Evolutionary conservation across 2,329 filamentous ascomycete genomes (phyloP), one percentile per base, ranked within the genome.

Genomic region (Cercospora janseana): DNA sequence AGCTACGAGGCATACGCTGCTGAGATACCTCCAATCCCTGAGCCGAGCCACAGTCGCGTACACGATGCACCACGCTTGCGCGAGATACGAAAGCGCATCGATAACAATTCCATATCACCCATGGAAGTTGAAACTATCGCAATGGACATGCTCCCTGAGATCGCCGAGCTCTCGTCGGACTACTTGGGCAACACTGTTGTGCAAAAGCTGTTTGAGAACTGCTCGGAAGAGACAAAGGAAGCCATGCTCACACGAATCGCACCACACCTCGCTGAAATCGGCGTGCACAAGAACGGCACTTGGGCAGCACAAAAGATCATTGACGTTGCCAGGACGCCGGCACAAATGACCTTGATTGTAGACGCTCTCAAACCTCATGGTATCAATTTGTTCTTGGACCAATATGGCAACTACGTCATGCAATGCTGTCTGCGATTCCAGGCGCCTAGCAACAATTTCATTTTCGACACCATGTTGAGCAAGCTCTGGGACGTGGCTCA

Each of bases 241-340:
- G 85, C 87, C 49, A 97, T 98, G 93, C 76, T 98, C 51, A 72
- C 76, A 10, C 83, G 91, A 65, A 95, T 98, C 63, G 83, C 87
- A 2, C 91, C 92, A 51, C 91, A 96, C 66, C 80, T 97, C 67
- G 90, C 92, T 20, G 91, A 97, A 71, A 96, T 97, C 71, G 93
- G 93, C 62, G 85, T 96, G 6, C 93, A 98, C 79, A 98, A 98
- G 80, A 98, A 98, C 64, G 93, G 93, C 56, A 98, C 93, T 1
- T 98, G 93, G 93, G 93, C 93, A 47, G 93, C 93, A 1, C 93
- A 98, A 72, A 98, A 97, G 79, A 97, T 98, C 64, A 97, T 98
- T 60, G 92, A 97, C 64, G 89, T 95, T 5, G 92, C 90, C 69
- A 89, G 93, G 72, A 89, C 87, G 1, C 83, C 86, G 4, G 75